Evolutionary conservation across 108 stramenopile genomes (phyloP).

Genomic region (Conticribra weissflogii): DNA sequence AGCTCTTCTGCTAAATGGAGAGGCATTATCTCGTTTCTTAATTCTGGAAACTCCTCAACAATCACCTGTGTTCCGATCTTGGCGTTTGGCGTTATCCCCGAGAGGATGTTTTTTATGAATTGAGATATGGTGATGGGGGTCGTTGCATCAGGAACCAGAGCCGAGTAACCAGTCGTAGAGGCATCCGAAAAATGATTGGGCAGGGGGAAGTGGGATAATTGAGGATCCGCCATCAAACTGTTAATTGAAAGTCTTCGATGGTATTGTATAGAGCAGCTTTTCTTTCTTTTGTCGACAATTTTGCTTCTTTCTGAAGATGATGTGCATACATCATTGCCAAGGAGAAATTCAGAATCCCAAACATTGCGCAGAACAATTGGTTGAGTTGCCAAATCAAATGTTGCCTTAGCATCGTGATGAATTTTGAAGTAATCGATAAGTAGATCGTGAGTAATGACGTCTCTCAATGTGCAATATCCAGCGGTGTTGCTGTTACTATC

Average conservation of each 20-base stretch:
- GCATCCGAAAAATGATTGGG: conserved; percentile 70
- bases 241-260: conserved; percentile 52
- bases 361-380: conserved; percentile 37
- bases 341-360: conserved; percentile 32
- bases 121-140: conserved; percentile 36
- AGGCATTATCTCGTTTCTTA: conserved; percentile 62
- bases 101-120: conserved; percentile 53
- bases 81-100: conserved; percentile 46
- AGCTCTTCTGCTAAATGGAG: conserved; percentile 48
- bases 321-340: background rate
- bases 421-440: conserved; percentile 22
- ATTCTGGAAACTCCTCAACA: conserved; percentile 58
- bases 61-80: conserved; percentile 84
- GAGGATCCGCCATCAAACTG: conserved; percentile 57
- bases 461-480: conserved; percentile 20
- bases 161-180: conserved; percentile 35
- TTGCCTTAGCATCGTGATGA: conserved; percentile 20
- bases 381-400: conserved; percentile 36
- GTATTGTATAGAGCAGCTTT: background rate
- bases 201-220: conserved; percentile 47
- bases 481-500: too few species aligned
- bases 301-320: too few species aligned
- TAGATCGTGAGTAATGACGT: conserved; percentile 31
- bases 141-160: conserved; percentile 63
- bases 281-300: too few species aligned